phyloP scores from a whole-genome alignment of 2,329 filamentous ascomycete genomes.

The Colletotrichum lentis region DNA sequence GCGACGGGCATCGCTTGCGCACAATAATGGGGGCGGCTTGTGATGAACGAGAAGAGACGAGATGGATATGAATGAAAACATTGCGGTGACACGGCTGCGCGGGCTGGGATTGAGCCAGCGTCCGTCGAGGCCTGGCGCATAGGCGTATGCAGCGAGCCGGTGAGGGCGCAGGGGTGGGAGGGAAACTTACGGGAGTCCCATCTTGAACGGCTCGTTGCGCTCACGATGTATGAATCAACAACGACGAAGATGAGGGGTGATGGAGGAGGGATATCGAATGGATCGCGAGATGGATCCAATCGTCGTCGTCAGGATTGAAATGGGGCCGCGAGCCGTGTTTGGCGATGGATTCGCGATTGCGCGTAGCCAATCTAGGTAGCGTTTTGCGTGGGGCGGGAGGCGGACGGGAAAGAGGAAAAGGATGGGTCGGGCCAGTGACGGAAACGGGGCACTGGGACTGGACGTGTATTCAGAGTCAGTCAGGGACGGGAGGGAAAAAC shows the following conservation, averaged over 20 bases:
- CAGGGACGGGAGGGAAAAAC: conserved; percentile 1
- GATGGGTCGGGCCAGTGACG: conserved; percentile 24
- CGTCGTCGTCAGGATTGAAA: conserved; percentile 17
- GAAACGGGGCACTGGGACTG: conserved; percentile 29
- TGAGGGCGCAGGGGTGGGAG: conserved; percentile 10
- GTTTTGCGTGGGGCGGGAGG: conserved; percentile 25
- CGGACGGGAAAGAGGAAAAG: conserved; percentile 14
- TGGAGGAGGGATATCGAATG: neutral
- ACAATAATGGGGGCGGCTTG: conserved; percentile 2
- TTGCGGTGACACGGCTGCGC: conserved; percentile 31
- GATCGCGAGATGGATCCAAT: conserved; percentile 1
- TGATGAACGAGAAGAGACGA: conserved; percentile 9
- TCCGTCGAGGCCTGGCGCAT: conserved; percentile 29
- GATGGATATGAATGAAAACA: conserved; percentile 11
- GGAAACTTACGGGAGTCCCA: conserved; percentile 59
- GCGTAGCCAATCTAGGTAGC: conserved; percentile 18
- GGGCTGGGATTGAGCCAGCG: conserved; percentile 36
- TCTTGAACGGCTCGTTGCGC: conserved; percentile 40
- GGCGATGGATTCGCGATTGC: conserved; percentile 35
- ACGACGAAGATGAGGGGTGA: neutral
- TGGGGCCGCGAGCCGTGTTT: conserved; percentile 18
- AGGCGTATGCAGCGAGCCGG: conserved; percentile 25
- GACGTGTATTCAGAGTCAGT: conserved; percentile 17
- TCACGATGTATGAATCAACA: neutral
- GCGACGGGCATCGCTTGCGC: neutral